Conservation (phyloP, 805 yeast genomes). For the Nakazawaea wickerhamii region DNA sequence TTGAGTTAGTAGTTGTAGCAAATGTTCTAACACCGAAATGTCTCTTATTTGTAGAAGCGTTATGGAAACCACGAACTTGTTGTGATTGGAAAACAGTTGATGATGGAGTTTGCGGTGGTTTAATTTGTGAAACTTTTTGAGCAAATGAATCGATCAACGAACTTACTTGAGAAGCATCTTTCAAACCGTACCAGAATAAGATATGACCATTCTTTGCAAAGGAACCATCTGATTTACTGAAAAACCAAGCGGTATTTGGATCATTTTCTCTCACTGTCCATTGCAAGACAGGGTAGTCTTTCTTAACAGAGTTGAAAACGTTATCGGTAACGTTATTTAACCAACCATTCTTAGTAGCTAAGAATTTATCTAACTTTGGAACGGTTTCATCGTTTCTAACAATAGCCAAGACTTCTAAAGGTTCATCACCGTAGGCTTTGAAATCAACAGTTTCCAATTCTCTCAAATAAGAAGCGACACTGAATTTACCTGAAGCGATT, state of each 20-base stretch:
- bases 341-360: constrained; percentile 91
- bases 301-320: constrained; percentile 75
- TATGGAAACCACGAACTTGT: constrained; percentile 49
- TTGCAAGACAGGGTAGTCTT: constrained; percentile 67
- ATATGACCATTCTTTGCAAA: constrained; percentile 84
- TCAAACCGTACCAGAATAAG: constrained; percentile 90
- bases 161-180: constrained; percentile 55
- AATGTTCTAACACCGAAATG: constrained; percentile 20
- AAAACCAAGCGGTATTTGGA: constrained; percentile 86
- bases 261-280: constrained; percentile 93
- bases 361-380: constrained; percentile 76
- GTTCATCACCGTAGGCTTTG: constrained; percentile 91
- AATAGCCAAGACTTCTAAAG: constrained; percentile 88
- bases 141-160: constrained; percentile 56
- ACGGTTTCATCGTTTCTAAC: constrained; percentile 49
- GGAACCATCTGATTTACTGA: constrained; percentile 90
- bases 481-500: constrained; percentile 59
- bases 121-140: constrained; percentile 30
- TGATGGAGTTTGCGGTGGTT: constrained; percentile 33
- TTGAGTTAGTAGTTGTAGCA: constrained; percentile 45
- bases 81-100: constrained; percentile 40
- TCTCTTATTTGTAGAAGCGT: constrained; percentile 22
- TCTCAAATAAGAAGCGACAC: constrained; percentile 79
- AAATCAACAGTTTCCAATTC: constrained; percentile 56
- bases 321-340: constrained; percentile 95